Base-by-base conservation (phyloP, 2,329 filamentous ascomycete species). In the Calonectria pseudoturangicola region DNA sequence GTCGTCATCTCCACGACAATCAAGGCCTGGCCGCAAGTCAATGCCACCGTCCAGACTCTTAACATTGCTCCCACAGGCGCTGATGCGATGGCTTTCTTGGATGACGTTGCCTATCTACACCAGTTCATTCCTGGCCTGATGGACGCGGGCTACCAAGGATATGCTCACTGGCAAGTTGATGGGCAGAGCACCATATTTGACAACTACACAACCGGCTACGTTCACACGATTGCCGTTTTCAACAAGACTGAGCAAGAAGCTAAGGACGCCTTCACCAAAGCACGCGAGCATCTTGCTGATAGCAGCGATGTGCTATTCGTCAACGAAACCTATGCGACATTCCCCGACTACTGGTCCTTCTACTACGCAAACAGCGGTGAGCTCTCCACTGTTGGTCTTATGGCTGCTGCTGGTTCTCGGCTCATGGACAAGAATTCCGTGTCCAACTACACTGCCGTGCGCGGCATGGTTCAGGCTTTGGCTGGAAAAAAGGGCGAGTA, bases 21-120 rank as follows among this genome's bases (percentile, higher is more conserved):
- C 54, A 60, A 60, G 33, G 54, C 54, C 39, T 60, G 54, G 54
- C 54, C 33, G 1, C 54, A 60, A 15, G 54, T 60, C n/a, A 41
- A 27, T 41, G 54, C 54, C 36, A 18, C 21, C 2, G 36, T 41
- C 6, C 36, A 41, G 13, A 60, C 6, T 9, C 8, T 60, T 13
- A 60, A 60, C 36, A 27, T 60, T 9, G 21, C 15, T 0, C 54
- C 54, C n/a, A 25, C 54, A 4, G 21, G 10, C 33, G 12, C 36
- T 21, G 12, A 60, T 15, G 8, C 12, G 3, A 27, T 33, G 8
- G n/a, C n/a, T 7, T 60, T 60, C 36, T 28, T 60, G 21, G 54
- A 60, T 13, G 36, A 25, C 7, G 21, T 60, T 2, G 54, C 54
- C 36, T 3, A 9, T 3, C 7, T 41, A 8, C 54, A 60, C 21